A percentile compares a stretch with the other conserved stretches of the same genome.
These are phyloP conservation scores for Puccinia polysora DNA, from an alignment of 1,284 basidiomycete species.

Conservation along the genomic window DNA sequence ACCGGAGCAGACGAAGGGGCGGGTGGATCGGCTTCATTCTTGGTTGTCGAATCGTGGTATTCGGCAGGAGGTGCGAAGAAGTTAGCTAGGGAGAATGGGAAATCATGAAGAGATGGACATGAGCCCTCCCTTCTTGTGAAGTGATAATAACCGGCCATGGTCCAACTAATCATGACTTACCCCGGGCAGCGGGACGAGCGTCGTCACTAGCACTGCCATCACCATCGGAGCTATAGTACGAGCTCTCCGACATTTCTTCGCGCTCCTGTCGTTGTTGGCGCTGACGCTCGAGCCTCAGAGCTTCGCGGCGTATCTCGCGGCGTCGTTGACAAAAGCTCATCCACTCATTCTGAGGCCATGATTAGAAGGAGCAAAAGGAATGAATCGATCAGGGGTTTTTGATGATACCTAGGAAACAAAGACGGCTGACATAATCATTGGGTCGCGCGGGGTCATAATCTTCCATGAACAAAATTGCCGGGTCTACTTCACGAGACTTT, in stretches of 20 bases:
- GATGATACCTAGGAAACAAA: background rate
- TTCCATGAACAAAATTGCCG: constrained; percentile 43
- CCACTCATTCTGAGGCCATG: constrained; percentile 34
- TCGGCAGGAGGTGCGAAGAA: constrained; percentile 43
- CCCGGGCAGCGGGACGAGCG: constrained; percentile 22
- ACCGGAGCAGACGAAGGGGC: background rate
- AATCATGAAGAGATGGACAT: background rate
- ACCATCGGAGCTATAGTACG: constrained; percentile 40
- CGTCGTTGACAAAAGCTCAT: constrained; percentile 42
- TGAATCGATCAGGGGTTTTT: background rate
- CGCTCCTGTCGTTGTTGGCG: constrained; percentile 38
- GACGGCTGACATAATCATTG: constrained; percentile 43
- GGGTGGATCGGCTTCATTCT: constrained; percentile 11
- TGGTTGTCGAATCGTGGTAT: constrained; percentile 16
- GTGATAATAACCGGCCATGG: too few relatives aligned
- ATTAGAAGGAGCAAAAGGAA: background rate
- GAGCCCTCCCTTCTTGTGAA: too few relatives aligned
- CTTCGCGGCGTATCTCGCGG: constrained; percentile 38
- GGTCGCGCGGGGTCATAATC: constrained; percentile 44
- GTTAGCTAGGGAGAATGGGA: too few relatives aligned
- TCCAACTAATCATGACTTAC: constrained; percentile 15
- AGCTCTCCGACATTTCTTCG: constrained; percentile 37
- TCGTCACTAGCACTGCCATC: constrained; percentile 34
- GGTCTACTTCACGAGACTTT: constrained; percentile 44
- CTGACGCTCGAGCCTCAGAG: constrained; percentile 40